Conservation (phyloP, 2,329 filamentous ascomycete genomes). For the Sporothrix inflata region DNA sequence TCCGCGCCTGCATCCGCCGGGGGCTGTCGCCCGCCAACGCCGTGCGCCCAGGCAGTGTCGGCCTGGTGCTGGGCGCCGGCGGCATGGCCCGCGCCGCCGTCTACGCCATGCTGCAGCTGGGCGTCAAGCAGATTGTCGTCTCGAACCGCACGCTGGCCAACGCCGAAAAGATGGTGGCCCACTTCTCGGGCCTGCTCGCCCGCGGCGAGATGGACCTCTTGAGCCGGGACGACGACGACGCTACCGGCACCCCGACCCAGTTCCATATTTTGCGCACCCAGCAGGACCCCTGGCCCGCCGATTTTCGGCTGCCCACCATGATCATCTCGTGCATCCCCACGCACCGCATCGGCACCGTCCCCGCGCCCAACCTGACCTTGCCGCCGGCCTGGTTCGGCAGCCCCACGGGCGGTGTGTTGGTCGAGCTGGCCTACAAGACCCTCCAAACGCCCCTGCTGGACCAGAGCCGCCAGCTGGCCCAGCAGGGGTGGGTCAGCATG, state of each 20-base stretch:
- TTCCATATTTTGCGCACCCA: slow-evolving; percentile 59
- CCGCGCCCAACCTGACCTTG: slow-evolving; percentile 69
- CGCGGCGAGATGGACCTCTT: slow-evolving; percentile 40
- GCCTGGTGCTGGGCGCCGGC: slow-evolving; percentile 62
- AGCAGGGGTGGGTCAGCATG: slow-evolving; percentile 68
- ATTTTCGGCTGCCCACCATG: slow-evolving; percentile 67
- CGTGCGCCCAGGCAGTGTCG: slow-evolving; percentile 56
- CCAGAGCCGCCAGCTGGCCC: slow-evolving; percentile 60
- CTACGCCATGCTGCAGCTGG: slow-evolving; percentile 72
- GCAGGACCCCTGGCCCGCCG: slow-evolving; percentile 64
- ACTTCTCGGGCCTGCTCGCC: slow-evolving; percentile 62
- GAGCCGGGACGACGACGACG: slow-evolving; percentile 29
- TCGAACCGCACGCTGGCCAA: slow-evolving; percentile 67
- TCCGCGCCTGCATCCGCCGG: slow-evolving; percentile 61
- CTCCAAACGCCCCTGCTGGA: slow-evolving; percentile 68
- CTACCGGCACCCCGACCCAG: background rate
- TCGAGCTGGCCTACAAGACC: slow-evolving; percentile 74
- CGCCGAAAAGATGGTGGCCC: slow-evolving; percentile 63
- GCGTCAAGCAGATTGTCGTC: slow-evolving; percentile 72
- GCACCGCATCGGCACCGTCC: slow-evolving; percentile 60
- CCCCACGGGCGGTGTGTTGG: slow-evolving; percentile 70
- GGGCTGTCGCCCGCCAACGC: slow-evolving; percentile 69
- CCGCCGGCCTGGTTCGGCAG: slow-evolving; percentile 70
- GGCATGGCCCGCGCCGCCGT: slow-evolving; percentile 76
- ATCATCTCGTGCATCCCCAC: slow-evolving; percentile 77